phyloP scores from a whole-genome alignment of 1,139 yeast genomes.

The Pichia sp. region DNA sequence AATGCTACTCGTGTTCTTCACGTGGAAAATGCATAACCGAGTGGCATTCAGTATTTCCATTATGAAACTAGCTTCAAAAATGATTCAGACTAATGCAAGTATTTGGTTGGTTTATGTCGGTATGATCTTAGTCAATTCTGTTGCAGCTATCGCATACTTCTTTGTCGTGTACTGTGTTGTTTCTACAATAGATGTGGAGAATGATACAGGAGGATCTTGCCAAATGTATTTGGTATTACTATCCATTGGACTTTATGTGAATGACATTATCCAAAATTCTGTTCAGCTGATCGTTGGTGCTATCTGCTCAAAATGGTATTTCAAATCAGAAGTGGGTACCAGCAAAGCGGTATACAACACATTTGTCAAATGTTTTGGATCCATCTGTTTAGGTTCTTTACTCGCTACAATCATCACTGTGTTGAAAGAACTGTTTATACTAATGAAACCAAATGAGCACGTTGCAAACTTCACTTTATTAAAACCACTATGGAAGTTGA shows the following conservation, averaged over 20 bases:
- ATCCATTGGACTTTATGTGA: conserved; percentile 81
- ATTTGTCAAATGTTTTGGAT: conserved; percentile 83
- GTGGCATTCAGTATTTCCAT: conserved; percentile 69
- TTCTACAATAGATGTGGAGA: conserved; percentile 53
- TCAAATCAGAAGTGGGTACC: conserved; percentile 77
- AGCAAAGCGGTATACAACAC: conserved; percentile 77
- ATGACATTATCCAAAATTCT: conserved; percentile 82
- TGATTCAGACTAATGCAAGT: conserved; percentile 69
- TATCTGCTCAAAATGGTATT: conserved; percentile 92
- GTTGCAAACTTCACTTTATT: conserved; percentile 18
- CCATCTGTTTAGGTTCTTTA: conserved; percentile 84
- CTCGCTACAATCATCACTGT: conserved; percentile 75
- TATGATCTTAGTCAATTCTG: conserved; percentile 57
- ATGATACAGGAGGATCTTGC: background rate
- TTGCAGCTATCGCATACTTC: conserved; percentile 48
- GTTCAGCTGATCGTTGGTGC: conserved; percentile 83
- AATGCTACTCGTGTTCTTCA: conserved; percentile 63
- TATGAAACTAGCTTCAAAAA: conserved; percentile 70
- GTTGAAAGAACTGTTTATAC: conserved; percentile 25
- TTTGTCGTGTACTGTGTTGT: conserved; percentile 73
- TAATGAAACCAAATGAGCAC: conserved; percentile 21
- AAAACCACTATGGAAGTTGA: conserved; percentile 68
- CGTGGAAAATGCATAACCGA: conserved; percentile 62
- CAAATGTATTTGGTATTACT: conserved; percentile 40
- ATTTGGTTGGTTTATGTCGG: conserved; percentile 65